Evolutionary conservation across 768 basidiomycete species (phyloP), one percentile per base, ranked within the genome.

Genomic region (Strobilomyces confusus): DNA sequence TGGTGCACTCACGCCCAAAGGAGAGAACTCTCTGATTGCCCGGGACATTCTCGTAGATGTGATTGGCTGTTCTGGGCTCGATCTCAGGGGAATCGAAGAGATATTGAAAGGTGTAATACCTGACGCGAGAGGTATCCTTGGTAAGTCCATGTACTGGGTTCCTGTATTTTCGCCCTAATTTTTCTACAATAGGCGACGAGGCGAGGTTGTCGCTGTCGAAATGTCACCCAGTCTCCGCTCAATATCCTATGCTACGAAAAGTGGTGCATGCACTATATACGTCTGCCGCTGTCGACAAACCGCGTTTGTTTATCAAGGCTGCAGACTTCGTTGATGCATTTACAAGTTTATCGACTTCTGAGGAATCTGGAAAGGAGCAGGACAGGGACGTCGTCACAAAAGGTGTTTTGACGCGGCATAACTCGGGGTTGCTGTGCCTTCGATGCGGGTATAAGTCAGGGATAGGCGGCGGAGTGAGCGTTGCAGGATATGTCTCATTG

Each of bases 231-330:
- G 73, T 76, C 15, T 69, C 73, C 4, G 58, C 73, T 4, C 78
- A 85, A 67, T 61, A 73, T 44, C 62, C 68, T 3, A 60, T 72
- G 42, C 63, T 87, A 30, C 72, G 66, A 50, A 75, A 71, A 54
- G 64, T 76, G 38, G 68, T 84, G 23, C 68, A 71, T 34, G 75
- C 73, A 40, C 68, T 92, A 25, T 71, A 74, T 4, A 64, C 71
- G 20, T 76, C 82, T 0, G 55, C 74, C 1, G 71, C 80, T n/a
- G 66, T 90, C 36, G 77, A 85, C 69, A 87, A 85, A 60, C 72
- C 87, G 1, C 77, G 75, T 9, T 72, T 91, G 33, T 91, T 90
- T 63, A 78, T 92, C 64, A 89, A 86, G 63, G 77, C 87, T 2
- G 71, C 66, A 11, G 86, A 91, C 57, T 77, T 91, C n/a, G 72